Base-by-base conservation (phyloP, 495 filamentous ascomycete species). In the Stereocaulon alpinum region DNA sequence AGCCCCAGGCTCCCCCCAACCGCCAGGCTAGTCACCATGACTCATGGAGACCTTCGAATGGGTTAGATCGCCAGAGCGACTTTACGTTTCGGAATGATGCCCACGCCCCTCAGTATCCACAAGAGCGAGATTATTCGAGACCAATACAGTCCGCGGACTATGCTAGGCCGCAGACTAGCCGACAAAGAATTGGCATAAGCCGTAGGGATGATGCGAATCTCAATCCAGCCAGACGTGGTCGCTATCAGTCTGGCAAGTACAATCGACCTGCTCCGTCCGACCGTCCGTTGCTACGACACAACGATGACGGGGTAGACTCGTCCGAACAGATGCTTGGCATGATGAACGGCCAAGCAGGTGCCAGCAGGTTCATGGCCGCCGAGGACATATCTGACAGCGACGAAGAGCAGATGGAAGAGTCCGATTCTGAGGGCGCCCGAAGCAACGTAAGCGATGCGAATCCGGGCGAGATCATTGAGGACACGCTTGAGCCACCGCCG, bases 341-440 rank as follows among this genome's bases (percentile, higher is more conserved):
- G 0, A 37, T 47, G 6, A 67, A 66, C 10, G 59, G 62, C 7
- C 20, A 72, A 71, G 48, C 64, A 69, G 3, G 64, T 58, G 20
- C 67, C 48, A 79, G 57, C 44, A 64, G 74, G 48, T 81, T 75
- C 47, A 68, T 75, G 1, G 61, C 77, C 15, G 58, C 85, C 1
- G 78, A 82, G 9, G 79, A 86, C 9, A 70, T 89, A 18, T 87
- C 86, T 29, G 84, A 88, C 62, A 87, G 83, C 63, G 88, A 89
- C 53, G 85, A 87, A 67, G 76, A 75, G 5, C 80, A 79, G 12
- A 89, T 90, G 86, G 78, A 84, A 30, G 68, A 76, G 29, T 76
- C 76, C 10, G 73, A 80, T 11, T 76, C 68, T 15, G 74, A 77
- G 4, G 72, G 75, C 49, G 73, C 74, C 1, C 55, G 64, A 41